A percentile compares a stretch with the other conserved stretches of the same genome.
Conservation (phyloP, 2,329 filamentous ascomycete genomes). For the Cordyceps farinosa region DNA sequence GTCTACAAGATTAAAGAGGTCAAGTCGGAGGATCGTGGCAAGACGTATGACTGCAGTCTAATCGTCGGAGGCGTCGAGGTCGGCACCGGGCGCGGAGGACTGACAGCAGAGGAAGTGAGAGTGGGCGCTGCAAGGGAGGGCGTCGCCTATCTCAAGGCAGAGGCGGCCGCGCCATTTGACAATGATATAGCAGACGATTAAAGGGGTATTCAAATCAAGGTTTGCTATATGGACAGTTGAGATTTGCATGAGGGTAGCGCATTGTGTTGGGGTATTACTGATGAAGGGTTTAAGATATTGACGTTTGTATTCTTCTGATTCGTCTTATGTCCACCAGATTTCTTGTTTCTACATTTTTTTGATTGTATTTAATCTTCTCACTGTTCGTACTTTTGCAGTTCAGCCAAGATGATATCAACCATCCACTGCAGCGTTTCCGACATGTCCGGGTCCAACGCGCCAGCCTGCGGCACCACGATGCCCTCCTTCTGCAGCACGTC, state of each 20-base stretch:
- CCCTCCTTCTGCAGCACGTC: conserved; percentile 41
- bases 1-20: conserved; percentile 45
- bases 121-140: conserved; percentile 54
- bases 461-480: conserved; percentile 48
- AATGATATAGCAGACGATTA: background rate
- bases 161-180: background rate
- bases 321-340: background rate
- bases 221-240: background rate
- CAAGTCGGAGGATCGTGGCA: conserved; percentile 23
- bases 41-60: conserved; percentile 44
- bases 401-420: conserved; percentile 56
- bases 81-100: conserved; percentile 42
- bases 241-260: background rate
- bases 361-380: background rate
- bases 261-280: background rate
- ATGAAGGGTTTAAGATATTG: background rate
- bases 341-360: background rate
- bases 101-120: conserved; percentile 50
- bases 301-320: background rate
- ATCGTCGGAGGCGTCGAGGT: conserved; percentile 46
- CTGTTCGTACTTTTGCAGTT: conserved; percentile 34
- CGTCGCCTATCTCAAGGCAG: conserved; percentile 33
- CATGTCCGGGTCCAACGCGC: conserved; percentile 54
- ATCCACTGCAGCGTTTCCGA: conserved; percentile 63
- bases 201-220: background rate